These are phyloP conservation scores for Pisolithus sp. DNA, from an alignment of 768 basidiomycete species.

Conservation along the genomic window DNA sequence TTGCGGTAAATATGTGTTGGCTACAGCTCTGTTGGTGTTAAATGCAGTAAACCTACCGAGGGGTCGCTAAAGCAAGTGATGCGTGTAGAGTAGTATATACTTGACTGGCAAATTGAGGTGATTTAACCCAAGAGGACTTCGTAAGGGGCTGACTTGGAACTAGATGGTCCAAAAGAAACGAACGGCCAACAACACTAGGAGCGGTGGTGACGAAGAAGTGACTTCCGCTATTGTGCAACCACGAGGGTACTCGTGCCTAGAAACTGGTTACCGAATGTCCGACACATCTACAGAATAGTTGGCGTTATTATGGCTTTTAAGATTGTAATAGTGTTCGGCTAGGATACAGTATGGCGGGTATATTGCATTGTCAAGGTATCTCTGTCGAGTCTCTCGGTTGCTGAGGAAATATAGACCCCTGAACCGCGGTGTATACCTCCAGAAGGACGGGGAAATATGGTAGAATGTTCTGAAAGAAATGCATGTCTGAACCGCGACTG, in stretches of 20 bases:
- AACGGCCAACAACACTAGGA: not conserved
- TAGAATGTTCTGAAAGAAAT: conserved; percentile 50
- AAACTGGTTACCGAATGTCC: too few relatives aligned
- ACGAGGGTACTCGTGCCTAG: not conserved
- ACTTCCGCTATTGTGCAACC: not conserved
- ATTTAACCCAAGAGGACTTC: too few relatives aligned
- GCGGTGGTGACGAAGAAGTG: not conserved
- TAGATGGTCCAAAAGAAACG: too few relatives aligned
- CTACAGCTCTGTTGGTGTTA: too few relatives aligned
- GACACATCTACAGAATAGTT: not conserved
- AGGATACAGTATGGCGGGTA: not conserved
- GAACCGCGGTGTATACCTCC: conserved; percentile 55
- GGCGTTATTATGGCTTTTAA: not conserved
- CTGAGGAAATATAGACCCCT: conserved; percentile 33
- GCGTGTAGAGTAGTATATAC: too few relatives aligned
- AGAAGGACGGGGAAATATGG: conserved; percentile 59
- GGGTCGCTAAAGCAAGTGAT: too few relatives aligned
- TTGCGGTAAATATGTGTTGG: too few relatives aligned
- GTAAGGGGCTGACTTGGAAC: too few relatives aligned
- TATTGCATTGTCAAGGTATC: not conserved
- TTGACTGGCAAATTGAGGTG: too few relatives aligned
- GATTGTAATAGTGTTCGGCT: not conserved
- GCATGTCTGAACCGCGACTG: not conserved
- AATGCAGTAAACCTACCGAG: too few relatives aligned
- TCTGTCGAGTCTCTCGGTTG: not conserved